Conservation (phyloP, 352 stramenopile genomes). For the Phytophthora hibernalis region DNA sequence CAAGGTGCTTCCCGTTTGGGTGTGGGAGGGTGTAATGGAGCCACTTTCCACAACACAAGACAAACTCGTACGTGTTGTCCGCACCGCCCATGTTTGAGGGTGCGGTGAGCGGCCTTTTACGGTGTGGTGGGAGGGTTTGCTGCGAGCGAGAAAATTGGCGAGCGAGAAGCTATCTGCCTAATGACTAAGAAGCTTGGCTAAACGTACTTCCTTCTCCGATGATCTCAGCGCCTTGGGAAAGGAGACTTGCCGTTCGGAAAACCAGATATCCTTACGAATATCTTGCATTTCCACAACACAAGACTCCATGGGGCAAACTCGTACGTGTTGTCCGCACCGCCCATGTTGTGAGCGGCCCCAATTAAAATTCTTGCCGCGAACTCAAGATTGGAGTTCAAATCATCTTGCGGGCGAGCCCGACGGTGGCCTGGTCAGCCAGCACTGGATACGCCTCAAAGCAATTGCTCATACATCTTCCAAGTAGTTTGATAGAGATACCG, state of each 20-base stretch:
- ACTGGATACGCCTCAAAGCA: conserved; percentile 4
- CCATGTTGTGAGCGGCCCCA: conserved; percentile 9
- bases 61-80: neutral
- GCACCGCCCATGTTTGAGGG: conserved; percentile 6
- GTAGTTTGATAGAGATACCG: conserved; percentile 2
- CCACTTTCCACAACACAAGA: neutral
- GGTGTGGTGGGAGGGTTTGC: too few species aligned
- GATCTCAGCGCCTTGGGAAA: too few species aligned
- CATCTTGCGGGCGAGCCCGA: conserved; percentile 1
- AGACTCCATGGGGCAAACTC: neutral
- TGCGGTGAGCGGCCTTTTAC: too few species aligned
- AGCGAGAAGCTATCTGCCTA: neutral
- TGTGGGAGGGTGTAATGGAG: too few species aligned
- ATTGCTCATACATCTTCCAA: conserved; percentile 1
- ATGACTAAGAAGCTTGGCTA: too few species aligned
- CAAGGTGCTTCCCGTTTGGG: too few species aligned
- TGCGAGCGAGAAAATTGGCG: conserved; percentile 9
- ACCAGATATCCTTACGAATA: too few species aligned
- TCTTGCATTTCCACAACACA: too few species aligned
- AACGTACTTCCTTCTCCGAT: too few species aligned
- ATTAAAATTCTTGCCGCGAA: neutral
- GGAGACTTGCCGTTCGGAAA: too few species aligned
- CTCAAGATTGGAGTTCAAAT: conserved; percentile 4
- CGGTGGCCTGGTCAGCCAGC: neutral
- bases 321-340: neutral